Evolutionary conservation across 371 early-diverging fungal species (phyloP), one percentile per base, ranked within the genome.

Genomic region (Apophysomyces ossiformis): DNA sequence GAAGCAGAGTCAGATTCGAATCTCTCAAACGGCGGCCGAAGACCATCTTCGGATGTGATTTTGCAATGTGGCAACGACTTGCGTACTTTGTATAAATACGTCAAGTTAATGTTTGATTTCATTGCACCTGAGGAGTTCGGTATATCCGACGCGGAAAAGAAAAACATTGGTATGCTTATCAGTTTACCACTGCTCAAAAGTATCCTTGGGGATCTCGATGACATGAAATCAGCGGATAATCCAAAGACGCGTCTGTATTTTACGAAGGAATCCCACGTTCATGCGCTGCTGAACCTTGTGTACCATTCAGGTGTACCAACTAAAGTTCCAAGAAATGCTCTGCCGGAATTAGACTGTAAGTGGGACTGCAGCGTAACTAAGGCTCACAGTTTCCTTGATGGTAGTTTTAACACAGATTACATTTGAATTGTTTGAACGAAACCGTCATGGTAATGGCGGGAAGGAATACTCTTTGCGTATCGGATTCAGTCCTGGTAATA

Each of bases 81-180:
- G 13, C 81, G 81, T 56, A 81, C 87, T 37, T 79, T 98, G n/a
- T 97, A 95, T 78, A 78, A 85, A 43, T 86, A 88, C 56, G 90
- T 96, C 46, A 93, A 93, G 66, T 76, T 83, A 37, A 80, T 98
- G 71, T 97, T 96, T 84, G 96, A 97, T 75, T 92, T 95, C 72
- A 90, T 98, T 39, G 92, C 95, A 1, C 96, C 96, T 4, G 86
- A 90, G 63, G 99, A 98, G 70, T 98, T 93, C 73, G 99, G 99
- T 18, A 91, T 96, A 57, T 86, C 81, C 43, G 84, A 89, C 32
- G 76, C 73, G 15, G 96, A 98, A 70, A 95, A 95, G 72, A 81
- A 75, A n/a, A 87, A 90, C 59, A 97, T 98, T 68, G 96, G 96
- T 32, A 81, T 92, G 41, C 76, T 92, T 61, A 94, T 90, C 37